Conservation (phyloP, 176 grass and related monocot species). For the Triticum dicoccoides region DNA sequence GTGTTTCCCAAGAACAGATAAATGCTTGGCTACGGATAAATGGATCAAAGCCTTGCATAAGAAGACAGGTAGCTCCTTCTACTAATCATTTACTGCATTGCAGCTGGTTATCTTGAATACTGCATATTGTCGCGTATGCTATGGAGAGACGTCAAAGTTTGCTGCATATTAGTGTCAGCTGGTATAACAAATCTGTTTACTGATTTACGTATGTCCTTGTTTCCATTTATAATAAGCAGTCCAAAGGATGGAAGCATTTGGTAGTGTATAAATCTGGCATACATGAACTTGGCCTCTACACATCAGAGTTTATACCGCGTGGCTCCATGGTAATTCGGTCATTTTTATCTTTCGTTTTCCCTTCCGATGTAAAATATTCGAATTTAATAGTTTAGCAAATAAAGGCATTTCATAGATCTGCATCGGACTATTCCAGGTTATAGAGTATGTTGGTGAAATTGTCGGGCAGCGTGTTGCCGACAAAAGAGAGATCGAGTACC, state of each 20-base stretch:
- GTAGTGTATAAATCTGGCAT: conserved; percentile 94
- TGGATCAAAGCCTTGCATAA: conserved; percentile 57
- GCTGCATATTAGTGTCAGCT: conserved; percentile 10
- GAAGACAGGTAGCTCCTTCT: conserved; percentile 30
- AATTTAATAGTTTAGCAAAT: not conserved
- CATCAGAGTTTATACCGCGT: conserved; percentile 70
- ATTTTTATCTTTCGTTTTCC: not conserved
- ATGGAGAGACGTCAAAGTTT: not conserved
- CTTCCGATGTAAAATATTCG: not conserved
- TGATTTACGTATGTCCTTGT: conserved; percentile 19
- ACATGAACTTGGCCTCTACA: conserved; percentile 95
- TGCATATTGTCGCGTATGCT: not conserved
- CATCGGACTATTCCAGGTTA: conserved; percentile 58
- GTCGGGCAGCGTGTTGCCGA: conserved; percentile 73
- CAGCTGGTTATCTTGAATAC: not conserved
- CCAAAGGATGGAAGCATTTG: conserved; percentile 83
- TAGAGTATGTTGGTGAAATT: conserved; percentile 93
- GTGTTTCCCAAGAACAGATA: conserved; percentile 89
- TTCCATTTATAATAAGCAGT: conserved; percentile 66
- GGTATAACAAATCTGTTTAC: not conserved
- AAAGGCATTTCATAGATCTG: conserved; percentile 10
- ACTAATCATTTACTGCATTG: not conserved
- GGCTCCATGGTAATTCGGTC: conserved; percentile 72
- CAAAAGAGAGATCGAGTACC: conserved; percentile 84
- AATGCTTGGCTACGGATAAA: conserved; percentile 95